Conservation (phyloP, 495 filamentous ascomycete genomes). For the Jackrogersella multiformis region DNA sequence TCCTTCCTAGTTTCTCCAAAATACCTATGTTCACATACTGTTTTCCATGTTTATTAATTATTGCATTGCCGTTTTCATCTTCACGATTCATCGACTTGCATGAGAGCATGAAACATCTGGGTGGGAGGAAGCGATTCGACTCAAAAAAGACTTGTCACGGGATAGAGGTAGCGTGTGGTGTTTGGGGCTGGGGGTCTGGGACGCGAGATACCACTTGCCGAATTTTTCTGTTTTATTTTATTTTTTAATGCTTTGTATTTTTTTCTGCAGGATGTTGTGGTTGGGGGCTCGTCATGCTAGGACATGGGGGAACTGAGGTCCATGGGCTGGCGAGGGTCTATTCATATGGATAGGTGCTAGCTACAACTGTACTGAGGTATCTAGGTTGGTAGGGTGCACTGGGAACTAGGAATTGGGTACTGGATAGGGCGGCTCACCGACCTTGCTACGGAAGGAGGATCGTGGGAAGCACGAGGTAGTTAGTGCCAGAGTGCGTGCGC, state of each 20-base stretch:
- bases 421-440: constrained; percentile 24
- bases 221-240: constrained; percentile 16
- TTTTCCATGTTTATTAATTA: not conserved
- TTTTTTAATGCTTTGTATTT: constrained; percentile 12
- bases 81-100: constrained; percentile 20
- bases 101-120: constrained; percentile 22
- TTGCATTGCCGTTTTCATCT: not conserved
- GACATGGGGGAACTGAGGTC: too few relatives aligned
- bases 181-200: constrained; percentile 15
- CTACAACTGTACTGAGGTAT: not conserved
- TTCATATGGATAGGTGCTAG: not conserved
- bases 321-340: not conserved
- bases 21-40: constrained; percentile 3
- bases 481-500: not conserved
- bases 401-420: too few relatives aligned
- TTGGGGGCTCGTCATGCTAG: constrained; percentile 2
- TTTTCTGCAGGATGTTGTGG: constrained; percentile 5
- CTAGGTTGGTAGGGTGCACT: not conserved
- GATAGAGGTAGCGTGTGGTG: constrained; percentile 25
- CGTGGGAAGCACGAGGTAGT: constrained; percentile 18
- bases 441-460: constrained; percentile 22
- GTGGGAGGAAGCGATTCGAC: constrained; percentile 11
- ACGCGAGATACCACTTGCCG: constrained; percentile 23
- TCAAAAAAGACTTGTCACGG: constrained; percentile 16
- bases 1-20: not conserved